Evolutionary conservation across 352 stramenopile genomes (phyloP), one percentile per base, ranked within the genome.

Genomic region (Pythium phragmitis): DNA sequence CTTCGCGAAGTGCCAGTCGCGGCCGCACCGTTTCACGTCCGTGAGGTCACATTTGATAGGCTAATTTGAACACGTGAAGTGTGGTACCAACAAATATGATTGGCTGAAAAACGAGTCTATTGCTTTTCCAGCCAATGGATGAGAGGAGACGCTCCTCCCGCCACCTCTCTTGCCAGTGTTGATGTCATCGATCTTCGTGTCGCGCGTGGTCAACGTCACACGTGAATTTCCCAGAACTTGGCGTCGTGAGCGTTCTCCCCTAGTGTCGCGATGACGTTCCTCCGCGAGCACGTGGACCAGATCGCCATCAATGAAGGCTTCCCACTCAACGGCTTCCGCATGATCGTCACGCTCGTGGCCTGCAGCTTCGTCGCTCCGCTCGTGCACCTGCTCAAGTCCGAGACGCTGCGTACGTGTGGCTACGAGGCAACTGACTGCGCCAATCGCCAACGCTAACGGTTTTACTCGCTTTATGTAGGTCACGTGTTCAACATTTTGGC

Each of bases 301-400:
- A 71, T 92, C 60, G 84, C 82, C 37, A 72, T 78, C 58, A 77
- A 75, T 57, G 80, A 88, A 51, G 81, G 85, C 59, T 90, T 94
- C 65, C 85, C 85, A 12, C 75, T 94, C 60, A 80, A 83, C 58
- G 80, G 76, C 37, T 91, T 92, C 63, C 85, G 85, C 60, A 71
- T 94, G 41, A 89, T 92, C 70, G 65, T 94, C 63, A 77, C 76
- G 58, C 80, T 94, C 33, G 72, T 68, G 2, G 72, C 73, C 34
- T 91, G 83, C 67, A 89, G 72, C 68, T 48, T 91, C 42, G 69
- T 90, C 26, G 85, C 85, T 16, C 85, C 85, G 21, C 56, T 92
- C 12, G 73, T 91, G 57, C 80, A 92, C 53, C 53, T 91, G 17
- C 55, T 76, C 42, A 75, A 63, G 14, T 73, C 75, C 51, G 78